Evolutionary conservation across 768 basidiomycete genomes (phyloP), one percentile per base, ranked within the genome.

Genomic region (Lactifluus hygrophoroides): DNA sequence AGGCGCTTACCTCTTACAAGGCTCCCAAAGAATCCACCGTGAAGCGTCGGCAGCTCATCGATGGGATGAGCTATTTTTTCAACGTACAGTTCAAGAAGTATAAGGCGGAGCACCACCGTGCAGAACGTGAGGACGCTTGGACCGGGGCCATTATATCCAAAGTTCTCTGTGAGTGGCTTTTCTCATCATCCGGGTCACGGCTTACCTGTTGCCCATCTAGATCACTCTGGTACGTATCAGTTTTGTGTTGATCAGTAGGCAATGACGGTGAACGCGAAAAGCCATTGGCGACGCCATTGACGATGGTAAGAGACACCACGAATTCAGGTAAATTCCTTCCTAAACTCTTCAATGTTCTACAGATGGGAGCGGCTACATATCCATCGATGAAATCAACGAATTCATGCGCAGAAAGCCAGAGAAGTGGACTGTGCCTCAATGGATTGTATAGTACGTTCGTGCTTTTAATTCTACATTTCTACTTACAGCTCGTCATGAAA

Each of bases 251-350:
- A 21, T 47, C 14, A 30, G 5, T 23, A 13, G 34, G 19, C n/a
- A n/a, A 5, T 54, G 37, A 55, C 14, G 7, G 5, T n/a, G 14
- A n/a, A 38, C 37, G 16, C 25, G 17, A 28, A 27, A 58, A 61
- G 60, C 60, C 16, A 61, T 61, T 17, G 56, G 60, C 17, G 60
- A 58, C 17, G 60, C 60, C 32, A 58, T 61, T 13, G 60, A 58
- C 21, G 56, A 61, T 16, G 60, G 60, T 61, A 49, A 35, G 50
- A 38, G 19, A 27, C 28, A 28, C 8, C 14, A 17, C 8, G n/a
- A 32, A 25, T 44, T 40, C 30, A 19, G 2, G n/a, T 25, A 8
- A 14, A 23, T 10, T 1, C 27, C 25, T 27, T n/a, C 21, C 38
- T 57, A 37, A 47, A 17, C 16, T 10, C 19, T 49, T 7, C 27